phyloP scores from a whole-genome alignment of 2,329 filamentous ascomycete species.

The Clonostachys chloroleuca region DNA sequence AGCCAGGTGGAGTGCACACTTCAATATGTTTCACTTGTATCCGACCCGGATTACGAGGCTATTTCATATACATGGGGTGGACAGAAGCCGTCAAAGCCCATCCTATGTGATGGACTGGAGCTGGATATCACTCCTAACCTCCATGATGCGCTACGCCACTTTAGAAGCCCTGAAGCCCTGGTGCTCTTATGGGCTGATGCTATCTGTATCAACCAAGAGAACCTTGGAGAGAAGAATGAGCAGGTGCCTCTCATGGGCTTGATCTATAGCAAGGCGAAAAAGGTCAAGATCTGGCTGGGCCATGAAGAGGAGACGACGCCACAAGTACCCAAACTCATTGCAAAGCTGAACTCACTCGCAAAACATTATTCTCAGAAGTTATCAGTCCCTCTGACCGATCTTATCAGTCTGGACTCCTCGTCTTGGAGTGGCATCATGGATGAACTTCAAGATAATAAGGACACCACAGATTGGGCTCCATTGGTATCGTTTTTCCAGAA shows the following conservation, averaged over 20 bases:
- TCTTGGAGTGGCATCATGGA: background rate
- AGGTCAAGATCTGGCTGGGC: background rate
- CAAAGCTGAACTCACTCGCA: background rate
- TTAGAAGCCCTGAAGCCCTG: background rate
- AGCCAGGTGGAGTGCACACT: background rate
- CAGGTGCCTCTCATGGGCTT: constrained; percentile 14
- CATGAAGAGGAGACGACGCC: background rate
- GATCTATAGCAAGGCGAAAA: constrained; percentile 9
- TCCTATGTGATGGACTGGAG: background rate
- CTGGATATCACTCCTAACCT: background rate
- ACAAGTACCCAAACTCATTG: background rate
- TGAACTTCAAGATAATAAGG: background rate
- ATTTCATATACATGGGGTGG: background rate
- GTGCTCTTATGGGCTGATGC: constrained; percentile 12
- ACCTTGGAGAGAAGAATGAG: constrained; percentile 7
- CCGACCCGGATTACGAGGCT: background rate
- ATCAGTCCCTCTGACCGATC: background rate
- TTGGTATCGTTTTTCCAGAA: background rate
- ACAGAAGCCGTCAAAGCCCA: background rate
- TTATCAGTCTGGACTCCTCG: background rate
- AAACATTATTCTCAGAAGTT: background rate
- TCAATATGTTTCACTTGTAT: background rate
- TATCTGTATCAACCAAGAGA: constrained; percentile 15
- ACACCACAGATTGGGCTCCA: background rate
- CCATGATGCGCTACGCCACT: background rate